A percentile compares a stretch with the other conserved stretches of the same genome.
Evolutionary conservation across 2,329 filamentous ascomycete species (phyloP).

Genomic region (Teratosphaeria nubilosa): DNA sequence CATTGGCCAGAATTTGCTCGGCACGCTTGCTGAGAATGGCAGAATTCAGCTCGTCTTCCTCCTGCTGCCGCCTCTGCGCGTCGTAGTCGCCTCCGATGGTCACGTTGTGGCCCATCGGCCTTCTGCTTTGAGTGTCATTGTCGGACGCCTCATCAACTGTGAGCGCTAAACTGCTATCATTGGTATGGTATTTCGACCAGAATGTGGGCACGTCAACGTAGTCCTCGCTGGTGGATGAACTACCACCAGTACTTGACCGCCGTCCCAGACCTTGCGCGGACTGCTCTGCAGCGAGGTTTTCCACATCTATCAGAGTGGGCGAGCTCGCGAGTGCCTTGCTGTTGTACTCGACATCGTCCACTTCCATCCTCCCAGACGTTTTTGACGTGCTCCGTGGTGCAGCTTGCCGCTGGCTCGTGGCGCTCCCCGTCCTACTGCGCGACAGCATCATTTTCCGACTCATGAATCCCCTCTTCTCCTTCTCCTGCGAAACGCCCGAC

Average conservation of each 20-base stretch:
- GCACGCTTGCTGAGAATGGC: conserved; percentile 70
- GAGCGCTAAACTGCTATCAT: conserved; percentile 5
- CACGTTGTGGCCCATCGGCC: conserved; percentile 13
- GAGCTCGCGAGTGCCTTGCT: conserved; percentile 14
- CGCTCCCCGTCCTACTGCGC: conserved; percentile 17
- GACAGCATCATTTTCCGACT: conserved; percentile 24
- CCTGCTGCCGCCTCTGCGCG: conserved; percentile 26
- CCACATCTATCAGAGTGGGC: conserved; percentile 21
- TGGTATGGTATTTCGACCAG: conserved; percentile 19
- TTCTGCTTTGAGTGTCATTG: conserved; percentile 20
- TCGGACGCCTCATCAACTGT: conserved; percentile 23
- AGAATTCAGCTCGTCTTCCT: conserved; percentile 54
- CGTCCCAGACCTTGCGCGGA: conserved; percentile 3
- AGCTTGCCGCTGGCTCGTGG: not conserved
- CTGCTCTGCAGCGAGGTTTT: conserved; percentile 17
- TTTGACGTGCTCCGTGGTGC: conserved; percentile 6
- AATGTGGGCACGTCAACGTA: conserved; percentile 30
- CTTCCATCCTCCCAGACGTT: not conserved
- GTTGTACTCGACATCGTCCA: conserved; percentile 1
- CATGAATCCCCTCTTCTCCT: conserved; percentile 21
- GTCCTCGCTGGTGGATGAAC: conserved; percentile 36
- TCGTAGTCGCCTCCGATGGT: conserved; percentile 12
- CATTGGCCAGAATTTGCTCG: conserved; percentile 84
- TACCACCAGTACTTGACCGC: conserved; percentile 25
- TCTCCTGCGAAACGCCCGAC: conserved; percentile 2